Evolutionary conservation across 2,329 filamentous ascomycete genomes (phyloP), one percentile per base, ranked within the genome.

Genomic region (Aspergillus sp.): DNA sequence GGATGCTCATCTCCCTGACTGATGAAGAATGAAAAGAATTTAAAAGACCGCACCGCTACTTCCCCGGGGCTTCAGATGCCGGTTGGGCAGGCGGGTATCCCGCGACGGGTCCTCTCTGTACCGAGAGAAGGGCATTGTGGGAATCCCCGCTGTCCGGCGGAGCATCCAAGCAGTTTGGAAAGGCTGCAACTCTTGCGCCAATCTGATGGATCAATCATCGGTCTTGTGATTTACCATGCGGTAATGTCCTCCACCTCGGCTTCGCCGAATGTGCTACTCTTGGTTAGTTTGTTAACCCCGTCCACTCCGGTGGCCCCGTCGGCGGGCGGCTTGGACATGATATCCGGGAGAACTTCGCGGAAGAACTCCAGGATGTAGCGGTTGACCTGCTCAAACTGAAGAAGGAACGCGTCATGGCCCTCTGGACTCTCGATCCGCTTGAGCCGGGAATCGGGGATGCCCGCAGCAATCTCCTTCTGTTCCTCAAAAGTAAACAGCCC

Each of bases 361-460:
- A 99, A 78, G 68, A 99, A 99, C 2, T 82, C 83, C 16, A 96
- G 74, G 46, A 96, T 85, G 67, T 96, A 90, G 30, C 78, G 80
- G 73, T 99, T 99, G 53, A 97, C 94, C 74, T 97, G 93, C 76
- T 96, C 90, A 66, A 99, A 99, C 72, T 99, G 93, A 50, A 99
- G 76, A 64, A 99, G 73, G 71, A 99, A 99, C 0, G 94, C 94
- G 71, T 99, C 94, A 65, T 99, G 94, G 1, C 94, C 94, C 68
- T 99, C 94, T 0, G 90, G 88, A 55, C 89, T 95, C 65, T 97
- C 90, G 54, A 99, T 99, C 44, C 86, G 90, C 71, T 90, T 86
- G 22, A 99, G 76, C 10, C 83, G 82, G 1, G 89, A 86, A 62
- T 93, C 79, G 3, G 86, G 87, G 56, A 97, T 90, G 53, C 88